Base-by-base conservation (phyloP, 768 basidiomycete genomes). In the Rhodosporidiobolus sp. region DNA sequence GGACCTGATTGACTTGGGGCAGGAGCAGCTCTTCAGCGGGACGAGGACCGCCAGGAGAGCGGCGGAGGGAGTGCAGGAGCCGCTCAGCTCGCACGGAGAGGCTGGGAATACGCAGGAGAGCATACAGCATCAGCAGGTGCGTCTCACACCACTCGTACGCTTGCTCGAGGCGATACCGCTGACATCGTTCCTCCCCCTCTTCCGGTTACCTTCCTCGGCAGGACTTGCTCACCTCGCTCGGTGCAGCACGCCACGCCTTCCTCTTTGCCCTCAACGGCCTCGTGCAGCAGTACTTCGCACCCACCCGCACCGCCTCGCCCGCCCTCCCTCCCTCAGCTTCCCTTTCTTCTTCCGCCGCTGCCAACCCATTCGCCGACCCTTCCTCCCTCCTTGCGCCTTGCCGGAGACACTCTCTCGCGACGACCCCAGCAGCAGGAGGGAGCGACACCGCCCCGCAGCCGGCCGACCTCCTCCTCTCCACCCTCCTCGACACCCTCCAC, bases 381-480 rank as follows among this genome's bases (percentile, higher is more conserved):
- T 35, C 64, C 16, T 48, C 70, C 12, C 54, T 35, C 58, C 55
- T 64, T 63, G 57, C 67, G 28, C 48, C 74, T 52, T 43, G 61
- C 68, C 67, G 88, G 81, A 90, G 91, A 77, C 92, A 84, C 81
- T 94, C 91, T 82, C 92, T 86, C 48, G 92, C 83, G 6, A 88
- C 87, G 30, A 89, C 84, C 34, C 85, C 55, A 8, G 79, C 76
- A 2, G 11, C 9, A 8, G 11, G 8, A 7, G 9, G 20, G 26
- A 19, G 4, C 14, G 26, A n/a, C n/a, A 24, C 26, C 34, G 86
- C 85, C 9, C 85, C 85, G 69, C 24, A 89, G 80, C 65, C 86
- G 80, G 78, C 92, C 90, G 74, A 89, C 83, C 38, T 91, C 84
- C 72, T 88, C 85, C 63, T 82, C 78, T 7, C 88, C 86, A 75